These are phyloP conservation scores for Salvia rosmarinus DNA, from an alignment of 257 asterid species.

Conservation along the genomic window DNA sequence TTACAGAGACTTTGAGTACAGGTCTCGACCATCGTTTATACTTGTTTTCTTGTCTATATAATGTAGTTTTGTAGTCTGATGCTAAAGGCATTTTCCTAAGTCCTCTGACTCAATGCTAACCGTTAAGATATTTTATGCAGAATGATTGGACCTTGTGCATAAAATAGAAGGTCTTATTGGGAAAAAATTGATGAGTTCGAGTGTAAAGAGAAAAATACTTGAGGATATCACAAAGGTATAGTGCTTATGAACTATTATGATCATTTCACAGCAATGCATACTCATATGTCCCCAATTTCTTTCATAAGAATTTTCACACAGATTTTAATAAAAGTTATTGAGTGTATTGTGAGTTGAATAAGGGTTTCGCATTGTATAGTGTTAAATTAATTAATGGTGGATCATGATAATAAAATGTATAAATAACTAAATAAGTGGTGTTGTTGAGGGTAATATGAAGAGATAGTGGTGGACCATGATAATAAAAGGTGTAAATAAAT, in stretches of 20 bases:
- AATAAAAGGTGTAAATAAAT: too few relatives aligned
- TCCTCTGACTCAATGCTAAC: conserved; percentile 18
- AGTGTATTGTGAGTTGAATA: too few relatives aligned
- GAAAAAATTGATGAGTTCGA: conserved; percentile 74
- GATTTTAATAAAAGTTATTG: too few relatives aligned
- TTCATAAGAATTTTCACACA: too few relatives aligned
- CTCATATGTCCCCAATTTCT: too few relatives aligned
- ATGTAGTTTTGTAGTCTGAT: background rate
- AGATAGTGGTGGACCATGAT: too few relatives aligned
- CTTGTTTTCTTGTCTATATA: background rate
- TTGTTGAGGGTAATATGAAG: too few relatives aligned
- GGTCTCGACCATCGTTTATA: background rate
- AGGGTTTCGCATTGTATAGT: too few relatives aligned
- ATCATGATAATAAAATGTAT: too few relatives aligned
- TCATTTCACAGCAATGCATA: background rate
- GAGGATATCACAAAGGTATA: conserved; percentile 77
- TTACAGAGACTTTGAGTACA: background rate
- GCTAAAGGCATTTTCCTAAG: background rate
- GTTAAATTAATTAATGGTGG: too few relatives aligned
- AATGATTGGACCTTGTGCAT: conserved; percentile 81
- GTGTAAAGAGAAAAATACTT: conserved; percentile 72
- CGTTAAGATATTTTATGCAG: conserved; percentile 48
- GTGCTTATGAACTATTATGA: conserved; percentile 1
- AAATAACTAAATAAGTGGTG: too few relatives aligned
- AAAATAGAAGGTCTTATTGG: conserved; percentile 74